Evolutionary conservation across 2,329 filamentous ascomycete species (phyloP).

Genomic region (Beauveria varroae): DNA sequence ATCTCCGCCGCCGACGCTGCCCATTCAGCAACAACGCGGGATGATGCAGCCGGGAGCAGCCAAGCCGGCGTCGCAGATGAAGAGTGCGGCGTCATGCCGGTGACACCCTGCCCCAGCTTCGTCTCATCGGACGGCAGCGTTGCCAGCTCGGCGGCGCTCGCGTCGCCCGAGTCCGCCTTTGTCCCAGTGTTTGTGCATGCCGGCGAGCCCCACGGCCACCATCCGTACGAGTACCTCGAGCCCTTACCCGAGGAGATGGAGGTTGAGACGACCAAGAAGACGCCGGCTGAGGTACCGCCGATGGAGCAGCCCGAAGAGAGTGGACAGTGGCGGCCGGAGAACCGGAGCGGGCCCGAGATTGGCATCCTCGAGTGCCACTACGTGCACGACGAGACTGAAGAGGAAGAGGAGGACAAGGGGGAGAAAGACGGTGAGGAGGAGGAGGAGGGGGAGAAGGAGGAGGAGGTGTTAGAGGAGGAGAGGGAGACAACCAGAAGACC

Average conservation of each 20-base stretch:
- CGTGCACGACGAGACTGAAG: neutral
- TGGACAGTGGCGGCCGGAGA: neutral
- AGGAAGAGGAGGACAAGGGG: neutral
- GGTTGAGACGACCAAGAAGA: neutral
- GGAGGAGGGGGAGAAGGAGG: neutral
- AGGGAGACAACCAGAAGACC: neutral
- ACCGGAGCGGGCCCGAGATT: neutral
- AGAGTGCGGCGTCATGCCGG: constrained; percentile 13
- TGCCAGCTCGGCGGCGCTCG: neutral
- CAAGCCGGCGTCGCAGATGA: constrained; percentile 16
- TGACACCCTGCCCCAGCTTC: constrained; percentile 13
- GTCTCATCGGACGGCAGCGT: constrained; percentile 8
- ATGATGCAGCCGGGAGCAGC: too few species aligned
- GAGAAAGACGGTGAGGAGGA: neutral
- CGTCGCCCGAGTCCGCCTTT: neutral
- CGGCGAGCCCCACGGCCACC: neutral
- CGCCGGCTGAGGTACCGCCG: neutral
- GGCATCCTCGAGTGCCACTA: neutral
- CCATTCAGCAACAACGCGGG: too few species aligned
- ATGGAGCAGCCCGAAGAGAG: neutral
- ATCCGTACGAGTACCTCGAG: neutral
- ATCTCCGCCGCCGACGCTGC: neutral
- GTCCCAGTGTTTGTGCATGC: neutral
- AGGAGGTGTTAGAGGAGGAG: neutral
- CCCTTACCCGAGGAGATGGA: neutral